Evolutionary conservation across 306 rosid species (phyloP).

Genomic region (Cucurbita ficifolia): DNA sequence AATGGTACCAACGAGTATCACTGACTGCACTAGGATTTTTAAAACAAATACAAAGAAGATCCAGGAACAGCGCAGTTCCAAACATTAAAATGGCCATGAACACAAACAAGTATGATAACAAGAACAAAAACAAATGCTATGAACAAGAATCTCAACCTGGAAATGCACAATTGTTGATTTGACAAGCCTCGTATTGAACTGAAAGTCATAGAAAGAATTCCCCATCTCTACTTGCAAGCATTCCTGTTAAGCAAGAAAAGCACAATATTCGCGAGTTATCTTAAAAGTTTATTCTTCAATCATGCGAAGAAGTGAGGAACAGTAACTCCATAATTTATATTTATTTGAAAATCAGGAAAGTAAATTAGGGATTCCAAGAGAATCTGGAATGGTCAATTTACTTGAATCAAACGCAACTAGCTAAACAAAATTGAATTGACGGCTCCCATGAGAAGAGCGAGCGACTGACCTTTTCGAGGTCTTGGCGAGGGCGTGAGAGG

Average conservation of each 20-base stretch:
- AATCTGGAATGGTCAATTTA: not conserved
- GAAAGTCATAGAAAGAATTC: slow-evolving; percentile 59
- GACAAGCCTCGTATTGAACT: slow-evolving; percentile 84
- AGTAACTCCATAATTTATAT: not conserved
- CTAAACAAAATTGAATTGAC: not conserved
- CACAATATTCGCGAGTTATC: not conserved
- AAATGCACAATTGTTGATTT: slow-evolving; percentile 81
- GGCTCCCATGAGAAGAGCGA: not conserved
- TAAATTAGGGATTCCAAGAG: not conserved
- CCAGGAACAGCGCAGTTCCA: not conserved
- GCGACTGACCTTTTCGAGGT: slow-evolving; percentile 39
- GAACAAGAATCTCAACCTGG: slow-evolving; percentile 48
- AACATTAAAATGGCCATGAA: not conserved
- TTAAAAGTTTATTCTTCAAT: not conserved
- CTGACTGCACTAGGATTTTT: slow-evolving; percentile 2
- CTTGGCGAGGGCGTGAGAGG: slow-evolving; percentile 43
- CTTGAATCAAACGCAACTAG: slow-evolving; percentile 3
- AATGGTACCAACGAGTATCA: slow-evolving; percentile 16
- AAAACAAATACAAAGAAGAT: not conserved
- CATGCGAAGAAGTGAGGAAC: not conserved
- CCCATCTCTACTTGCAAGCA: slow-evolving; percentile 55
- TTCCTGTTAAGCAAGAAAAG: slow-evolving; percentile 26
- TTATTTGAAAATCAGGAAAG: not conserved
- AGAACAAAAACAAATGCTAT: not conserved
- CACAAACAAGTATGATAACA: not conserved